Evolutionary conservation across 169 alveolate species (phyloP), one percentile per base, ranked within the genome.

Genomic region (Plasmodium vivax): DNA sequence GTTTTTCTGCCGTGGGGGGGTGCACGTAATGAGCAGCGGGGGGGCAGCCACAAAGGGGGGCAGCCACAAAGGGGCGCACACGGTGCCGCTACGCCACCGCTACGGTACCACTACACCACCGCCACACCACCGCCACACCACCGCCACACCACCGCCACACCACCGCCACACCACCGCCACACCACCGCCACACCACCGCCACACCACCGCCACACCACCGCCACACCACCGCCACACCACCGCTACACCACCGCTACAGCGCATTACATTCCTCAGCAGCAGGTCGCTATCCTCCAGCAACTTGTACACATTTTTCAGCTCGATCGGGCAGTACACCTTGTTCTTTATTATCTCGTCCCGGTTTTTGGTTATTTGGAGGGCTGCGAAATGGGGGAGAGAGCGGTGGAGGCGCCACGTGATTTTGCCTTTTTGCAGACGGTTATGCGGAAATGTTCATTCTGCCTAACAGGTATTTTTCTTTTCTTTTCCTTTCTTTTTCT

Each of bases 251-350:
- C 19, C 38, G 23, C 38, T 19, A 19, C 3, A 23, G 19, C 14
- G 9, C 36, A 47, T 85, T 85, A 85, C 93, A 30, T 73, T 85
- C 41, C 41, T 74, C 68, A 85, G 79, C 38, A 85, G 23, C 58
- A 74, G 62, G 45, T 85, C 93, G 34, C 93, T 85, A 9, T 85
- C 93, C 73, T 85, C 93, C 41, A 85, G 43, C 5, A 85, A 32
- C 36, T 45, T 85, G 27, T 85, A 85, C n/a, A 85, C 93, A 85
- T 85, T 85, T 85, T 85, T 85, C 58, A 85, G 34, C 30, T 85
- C 93, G 51, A 85, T 85, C 34, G 93, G 93, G 14, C 93, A 85
- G 62, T 85, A 85, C 27, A 85, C 93, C 79, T 85, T 85, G 58
- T 85, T 85, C 79, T 85, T 85, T 85, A 85, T 85, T 73, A 85